Evolutionary conservation across 1,139 yeast genomes (phyloP).

Genomic region (Blastobotrys ciferrii): DNA sequence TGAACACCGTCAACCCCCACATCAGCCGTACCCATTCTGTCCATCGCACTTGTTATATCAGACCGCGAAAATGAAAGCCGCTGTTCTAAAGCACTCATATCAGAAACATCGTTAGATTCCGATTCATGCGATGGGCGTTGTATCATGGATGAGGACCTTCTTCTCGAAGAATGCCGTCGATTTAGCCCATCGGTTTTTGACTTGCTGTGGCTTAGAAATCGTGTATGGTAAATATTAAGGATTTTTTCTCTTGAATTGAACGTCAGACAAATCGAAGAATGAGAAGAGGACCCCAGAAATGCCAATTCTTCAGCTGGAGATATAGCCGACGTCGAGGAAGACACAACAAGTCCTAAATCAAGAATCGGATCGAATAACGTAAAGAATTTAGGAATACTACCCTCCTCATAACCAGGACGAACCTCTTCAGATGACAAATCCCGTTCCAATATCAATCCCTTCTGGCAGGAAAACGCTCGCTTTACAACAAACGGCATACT

Average conservation of each 20-base stretch:
- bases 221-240: constrained; percentile 29
- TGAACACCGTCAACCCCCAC: constrained; percentile 14
- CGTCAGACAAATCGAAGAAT: constrained; percentile 30
- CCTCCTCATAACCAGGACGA: constrained; percentile 8
- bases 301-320: constrained; percentile 54
- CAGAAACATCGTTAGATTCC: constrained; percentile 18
- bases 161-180: constrained; percentile 21
- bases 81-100: constrained; percentile 22
- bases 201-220: constrained; percentile 23
- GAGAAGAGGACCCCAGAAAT: constrained; percentile 25
- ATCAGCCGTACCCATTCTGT: constrained; percentile 23
- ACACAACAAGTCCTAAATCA: constrained; percentile 63
- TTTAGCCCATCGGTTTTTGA: constrained; percentile 17
- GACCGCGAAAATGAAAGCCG: constrained; percentile 24
- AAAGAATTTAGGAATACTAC: constrained; percentile 46
- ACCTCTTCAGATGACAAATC: constrained; percentile 29
- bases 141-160: constrained; percentile 23
- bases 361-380: constrained; percentile 67
- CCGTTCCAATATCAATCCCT: constrained; percentile 63
- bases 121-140: constrained; percentile 12
- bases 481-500: constrained; percentile 63
- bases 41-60: constrained; percentile 24
- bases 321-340: constrained; percentile 69
- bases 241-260: constrained; percentile 23
- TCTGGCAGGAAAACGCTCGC: constrained; percentile 56